phyloP scores from a whole-genome alignment of 1,139 yeast genomes.

The Ogataea hybrid region DNA sequence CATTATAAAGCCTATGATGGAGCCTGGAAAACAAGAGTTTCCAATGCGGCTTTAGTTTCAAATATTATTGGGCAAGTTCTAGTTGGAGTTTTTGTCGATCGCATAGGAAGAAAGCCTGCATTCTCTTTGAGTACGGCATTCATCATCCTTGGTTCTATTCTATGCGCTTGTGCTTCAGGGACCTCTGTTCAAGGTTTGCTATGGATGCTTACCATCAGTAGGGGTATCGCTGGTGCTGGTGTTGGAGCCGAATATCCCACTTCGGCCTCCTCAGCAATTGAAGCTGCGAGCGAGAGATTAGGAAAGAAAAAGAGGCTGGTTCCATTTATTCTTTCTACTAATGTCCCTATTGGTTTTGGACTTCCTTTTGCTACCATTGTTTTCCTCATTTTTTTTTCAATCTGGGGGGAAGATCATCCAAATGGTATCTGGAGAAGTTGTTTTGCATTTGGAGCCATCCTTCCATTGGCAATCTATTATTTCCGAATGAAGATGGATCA shows the following conservation, averaged over 20 bases:
- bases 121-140: constrained; percentile 45
- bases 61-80: constrained; percentile 49
- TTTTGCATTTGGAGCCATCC: constrained; percentile 54
- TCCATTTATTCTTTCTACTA: constrained; percentile 45
- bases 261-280: constrained; percentile 59
- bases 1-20: constrained; percentile 35
- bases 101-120: constrained; percentile 47
- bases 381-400: constrained; percentile 47
- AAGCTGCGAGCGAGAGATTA: constrained; percentile 58
- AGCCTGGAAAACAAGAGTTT: constrained; percentile 44
- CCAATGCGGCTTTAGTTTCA: constrained; percentile 49
- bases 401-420: constrained; percentile 32
- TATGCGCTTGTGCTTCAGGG: constrained; percentile 53
- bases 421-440: constrained; percentile 46
- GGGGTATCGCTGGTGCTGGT: constrained; percentile 74
- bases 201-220: constrained; percentile 68
- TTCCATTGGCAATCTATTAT: constrained; percentile 50
- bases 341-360: constrained; percentile 49
- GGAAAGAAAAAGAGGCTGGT: constrained; percentile 40
- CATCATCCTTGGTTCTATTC: constrained; percentile 43
- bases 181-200: constrained; percentile 35
- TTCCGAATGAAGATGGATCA: constrained; percentile 50
- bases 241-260: constrained; percentile 74
- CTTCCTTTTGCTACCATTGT: constrained; percentile 50
- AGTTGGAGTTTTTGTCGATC: constrained; percentile 45